These are phyloP conservation scores for Tetrapisispora taiwanensis DNA, from an alignment of 805 yeast genomes.

Conservation along the genomic window DNA sequence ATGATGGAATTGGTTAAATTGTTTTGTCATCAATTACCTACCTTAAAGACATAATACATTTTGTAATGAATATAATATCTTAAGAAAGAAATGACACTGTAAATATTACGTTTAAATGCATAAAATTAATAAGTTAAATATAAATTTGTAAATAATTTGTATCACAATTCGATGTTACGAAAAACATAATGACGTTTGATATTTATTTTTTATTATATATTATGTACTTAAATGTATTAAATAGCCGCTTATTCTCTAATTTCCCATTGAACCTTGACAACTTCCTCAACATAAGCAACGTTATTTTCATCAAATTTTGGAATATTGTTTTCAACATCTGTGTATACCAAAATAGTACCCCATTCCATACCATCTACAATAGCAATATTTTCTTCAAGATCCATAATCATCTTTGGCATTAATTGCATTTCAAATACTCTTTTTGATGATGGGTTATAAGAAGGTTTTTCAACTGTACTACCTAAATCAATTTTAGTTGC, in stretches of 20 bases:
- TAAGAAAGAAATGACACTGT: not conserved
- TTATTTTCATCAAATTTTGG: conserved; percentile 49
- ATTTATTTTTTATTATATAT: not conserved
- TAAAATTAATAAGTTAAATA: too few species aligned
- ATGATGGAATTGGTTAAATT: too few species aligned
- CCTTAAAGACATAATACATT: too few species aligned
- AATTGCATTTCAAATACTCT: conserved; percentile 78
- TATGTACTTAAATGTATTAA: not conserved
- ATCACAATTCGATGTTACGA: too few species aligned
- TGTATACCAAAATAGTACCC: conserved; percentile 85
- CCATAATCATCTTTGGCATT: conserved; percentile 88
- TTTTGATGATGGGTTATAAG: conserved; percentile 46
- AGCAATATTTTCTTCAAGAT: conserved; percentile 49
- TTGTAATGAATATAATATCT: too few species aligned
- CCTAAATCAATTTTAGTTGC: conserved; percentile 31
- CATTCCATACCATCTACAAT: conserved; percentile 84
- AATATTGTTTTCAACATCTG: conserved; percentile 56
- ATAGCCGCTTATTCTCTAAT: conserved; percentile 7
- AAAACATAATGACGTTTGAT: too few species aligned
- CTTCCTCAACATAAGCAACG: conserved; percentile 76
- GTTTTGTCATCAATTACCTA: too few species aligned
- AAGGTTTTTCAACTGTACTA: conserved; percentile 45
- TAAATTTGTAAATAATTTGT: not conserved
- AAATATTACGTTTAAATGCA: not conserved
- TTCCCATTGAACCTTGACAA: conserved; percentile 86